A percentile compares a stretch with the other conserved stretches of the same genome.
Conservation (phyloP, 2,329 filamentous ascomycete genomes). For the Cladosporium sp. region DNA sequence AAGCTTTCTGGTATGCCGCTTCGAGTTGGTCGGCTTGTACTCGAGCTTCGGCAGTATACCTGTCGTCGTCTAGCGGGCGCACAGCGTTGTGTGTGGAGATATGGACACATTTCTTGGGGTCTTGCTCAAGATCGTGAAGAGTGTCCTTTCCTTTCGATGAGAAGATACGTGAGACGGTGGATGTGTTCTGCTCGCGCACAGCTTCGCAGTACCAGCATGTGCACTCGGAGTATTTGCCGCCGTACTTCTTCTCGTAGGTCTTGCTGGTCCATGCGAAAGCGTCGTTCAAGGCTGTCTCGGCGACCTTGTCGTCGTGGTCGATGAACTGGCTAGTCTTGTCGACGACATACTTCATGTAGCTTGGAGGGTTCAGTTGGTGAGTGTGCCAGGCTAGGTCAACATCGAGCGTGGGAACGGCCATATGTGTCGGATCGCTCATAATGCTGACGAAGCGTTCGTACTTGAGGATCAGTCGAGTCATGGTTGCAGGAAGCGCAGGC, state of each 20-base stretch:
- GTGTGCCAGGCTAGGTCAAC: slow-evolving; percentile 78
- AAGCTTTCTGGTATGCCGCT: slow-evolving; percentile 50
- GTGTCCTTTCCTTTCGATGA: slow-evolving; percentile 35
- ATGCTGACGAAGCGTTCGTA: slow-evolving; percentile 62
- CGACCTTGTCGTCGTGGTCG: slow-evolving; percentile 81
- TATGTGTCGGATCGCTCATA: slow-evolving; percentile 46
- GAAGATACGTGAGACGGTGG: slow-evolving; percentile 43
- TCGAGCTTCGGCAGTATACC: slow-evolving; percentile 17
- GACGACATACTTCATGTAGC: slow-evolving; percentile 60
- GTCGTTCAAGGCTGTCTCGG: slow-evolving; percentile 59
- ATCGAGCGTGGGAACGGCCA: slow-evolving; percentile 67
- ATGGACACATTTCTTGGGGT: slow-evolving; percentile 58
- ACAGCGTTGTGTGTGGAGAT: slow-evolving; percentile 72
- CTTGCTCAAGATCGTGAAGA: slow-evolving; percentile 41
- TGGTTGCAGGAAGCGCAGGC: slow-evolving; percentile 59
- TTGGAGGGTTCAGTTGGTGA: slow-evolving; percentile 63
- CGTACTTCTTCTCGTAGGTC: slow-evolving; percentile 61
- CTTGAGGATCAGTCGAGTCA: slow-evolving; percentile 60
- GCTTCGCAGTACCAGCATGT: slow-evolving; percentile 83
- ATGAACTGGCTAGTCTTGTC: slow-evolving; percentile 55
- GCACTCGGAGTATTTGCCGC: slow-evolving; percentile 69
- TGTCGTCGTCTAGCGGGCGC: slow-evolving; percentile 27
- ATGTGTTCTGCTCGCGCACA: slow-evolving; percentile 55
- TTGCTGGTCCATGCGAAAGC: slow-evolving; percentile 71
- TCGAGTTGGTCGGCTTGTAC: slow-evolving; percentile 44